Percentiles rank a stretch among this genome's conserved stretches.
Conservation (phyloP, 2,329 filamentous ascomycete species). For the Colletotrichum lupini region DNA sequence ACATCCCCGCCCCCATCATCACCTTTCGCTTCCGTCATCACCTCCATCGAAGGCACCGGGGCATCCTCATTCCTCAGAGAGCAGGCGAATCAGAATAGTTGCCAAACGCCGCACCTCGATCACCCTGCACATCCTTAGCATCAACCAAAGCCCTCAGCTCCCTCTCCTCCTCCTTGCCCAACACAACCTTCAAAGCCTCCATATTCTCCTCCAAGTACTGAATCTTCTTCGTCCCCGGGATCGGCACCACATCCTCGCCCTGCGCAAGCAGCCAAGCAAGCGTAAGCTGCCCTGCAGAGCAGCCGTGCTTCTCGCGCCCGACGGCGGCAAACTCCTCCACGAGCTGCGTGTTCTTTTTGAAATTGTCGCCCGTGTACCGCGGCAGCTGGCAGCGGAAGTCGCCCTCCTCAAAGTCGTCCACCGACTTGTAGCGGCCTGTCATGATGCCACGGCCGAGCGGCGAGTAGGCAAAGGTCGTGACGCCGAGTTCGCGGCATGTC, state of each 20-base stretch:
- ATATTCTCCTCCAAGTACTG: constrained; percentile 60
- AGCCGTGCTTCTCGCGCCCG: constrained; percentile 61
- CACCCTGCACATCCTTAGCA: constrained; percentile 42
- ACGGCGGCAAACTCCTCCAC: constrained; percentile 61
- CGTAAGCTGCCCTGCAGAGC: constrained; percentile 67
- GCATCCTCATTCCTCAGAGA: not conserved
- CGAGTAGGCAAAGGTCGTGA: constrained; percentile 67
- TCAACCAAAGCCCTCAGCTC: constrained; percentile 45
- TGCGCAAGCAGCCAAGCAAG: constrained; percentile 73
- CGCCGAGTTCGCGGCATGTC: constrained; percentile 68
- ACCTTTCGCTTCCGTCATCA: not conserved
- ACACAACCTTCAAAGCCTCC: constrained; percentile 44
- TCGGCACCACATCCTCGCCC: constrained; percentile 70
- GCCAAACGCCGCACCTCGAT: constrained; percentile 22
- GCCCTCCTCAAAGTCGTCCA: constrained; percentile 56
- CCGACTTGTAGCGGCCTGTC: constrained; percentile 58
- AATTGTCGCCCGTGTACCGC: constrained; percentile 63
- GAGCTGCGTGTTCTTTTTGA: constrained; percentile 65
- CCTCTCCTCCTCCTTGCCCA: constrained; percentile 48
- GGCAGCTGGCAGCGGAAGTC: constrained; percentile 61
- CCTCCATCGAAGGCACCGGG: not conserved
- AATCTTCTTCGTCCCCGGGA: constrained; percentile 61
- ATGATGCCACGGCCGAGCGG: constrained; percentile 70
- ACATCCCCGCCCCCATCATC: not conserved
- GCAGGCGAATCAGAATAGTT: constrained; percentile 1